phyloP scores from a whole-genome alignment of 1,284 basidiomycete genomes.

The Marasmius tenuissimus region DNA sequence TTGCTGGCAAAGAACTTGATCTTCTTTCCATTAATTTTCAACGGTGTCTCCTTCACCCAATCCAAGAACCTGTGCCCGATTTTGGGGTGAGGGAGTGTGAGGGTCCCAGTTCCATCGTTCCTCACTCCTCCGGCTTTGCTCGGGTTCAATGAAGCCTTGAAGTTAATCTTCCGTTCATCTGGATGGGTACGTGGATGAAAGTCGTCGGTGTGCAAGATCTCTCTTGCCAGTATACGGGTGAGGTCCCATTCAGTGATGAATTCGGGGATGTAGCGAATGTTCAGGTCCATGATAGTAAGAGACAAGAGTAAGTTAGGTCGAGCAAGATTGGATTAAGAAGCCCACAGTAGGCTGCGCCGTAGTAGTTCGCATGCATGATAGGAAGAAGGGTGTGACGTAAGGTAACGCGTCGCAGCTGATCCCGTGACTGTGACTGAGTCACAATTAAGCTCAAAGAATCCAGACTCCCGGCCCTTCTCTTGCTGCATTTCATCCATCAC shows the following conservation, averaged over 20 bases:
- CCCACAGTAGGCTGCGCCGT: not conserved
- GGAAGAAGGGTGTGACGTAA: too few species aligned
- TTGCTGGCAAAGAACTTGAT: conserved; percentile 32
- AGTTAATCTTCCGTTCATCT: conserved; percentile 41
- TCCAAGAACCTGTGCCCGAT: conserved; percentile 48
- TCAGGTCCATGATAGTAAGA: conserved; percentile 44
- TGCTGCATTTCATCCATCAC: not conserved
- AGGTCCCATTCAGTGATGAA: conserved; percentile 55
- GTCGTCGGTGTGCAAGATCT: conserved; percentile 57
- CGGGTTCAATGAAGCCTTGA: conserved; percentile 50
- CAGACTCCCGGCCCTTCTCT: not conserved
- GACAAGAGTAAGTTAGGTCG: not conserved
- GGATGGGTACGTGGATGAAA: conserved; percentile 24
- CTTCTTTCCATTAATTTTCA: conserved; percentile 36
- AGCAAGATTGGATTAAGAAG: not conserved
- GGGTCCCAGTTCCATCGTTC: conserved; percentile 55
- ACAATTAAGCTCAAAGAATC: too few species aligned
- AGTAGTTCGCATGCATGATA: not conserved
- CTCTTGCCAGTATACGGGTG: conserved; percentile 49
- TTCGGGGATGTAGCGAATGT: conserved; percentile 44
- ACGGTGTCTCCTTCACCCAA: conserved; percentile 35
- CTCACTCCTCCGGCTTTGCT: conserved; percentile 48
- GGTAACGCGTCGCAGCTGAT: too few species aligned
- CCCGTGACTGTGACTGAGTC: too few species aligned
- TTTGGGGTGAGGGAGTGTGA: conserved; percentile 44